Percentiles rank a stretch among this genome's conserved stretches.
These are phyloP conservation scores for Musa itinerans DNA, from an alignment of 176 grass and related monocot genomes.

Conservation along the genomic window DNA sequence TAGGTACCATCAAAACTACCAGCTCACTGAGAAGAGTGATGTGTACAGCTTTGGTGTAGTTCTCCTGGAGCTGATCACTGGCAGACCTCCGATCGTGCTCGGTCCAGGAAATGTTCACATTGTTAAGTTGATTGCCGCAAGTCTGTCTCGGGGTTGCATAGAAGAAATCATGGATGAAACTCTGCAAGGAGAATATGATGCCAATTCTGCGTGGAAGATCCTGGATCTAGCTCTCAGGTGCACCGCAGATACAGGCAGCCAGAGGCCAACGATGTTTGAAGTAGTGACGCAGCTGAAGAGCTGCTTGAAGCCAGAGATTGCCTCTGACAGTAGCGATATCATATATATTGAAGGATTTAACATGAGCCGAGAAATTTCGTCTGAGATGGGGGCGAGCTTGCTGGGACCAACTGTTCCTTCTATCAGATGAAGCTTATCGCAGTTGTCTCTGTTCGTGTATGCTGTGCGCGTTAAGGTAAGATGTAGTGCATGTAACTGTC, in stretches of 20 bases:
- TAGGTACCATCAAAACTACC: not conserved
- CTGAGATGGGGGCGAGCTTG: too few species aligned
- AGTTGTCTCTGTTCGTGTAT: too few species aligned
- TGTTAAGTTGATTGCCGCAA: not conserved
- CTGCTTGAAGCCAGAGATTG: not conserved
- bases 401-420: too few species aligned
- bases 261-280: not conserved
- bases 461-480: too few species aligned
- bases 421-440: too few species aligned
- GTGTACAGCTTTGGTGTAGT: not conserved
- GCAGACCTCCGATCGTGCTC: not conserved
- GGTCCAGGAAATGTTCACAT: not conserved
- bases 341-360: too few species aligned
- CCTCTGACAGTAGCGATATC: not conserved
- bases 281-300: not conserved
- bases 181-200: not conserved
- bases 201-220: not conserved
- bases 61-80: constrained; percentile 3
- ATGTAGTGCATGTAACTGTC: too few species aligned
- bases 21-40: constrained; percentile 2
- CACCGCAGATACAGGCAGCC: not conserved
- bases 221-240: not conserved
- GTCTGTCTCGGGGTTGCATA: not conserved
- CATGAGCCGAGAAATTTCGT: too few species aligned
- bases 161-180: not conserved